phyloP scores from a whole-genome alignment of 78 protist genomes.

The Polysphondylium violaceum region DNA sequence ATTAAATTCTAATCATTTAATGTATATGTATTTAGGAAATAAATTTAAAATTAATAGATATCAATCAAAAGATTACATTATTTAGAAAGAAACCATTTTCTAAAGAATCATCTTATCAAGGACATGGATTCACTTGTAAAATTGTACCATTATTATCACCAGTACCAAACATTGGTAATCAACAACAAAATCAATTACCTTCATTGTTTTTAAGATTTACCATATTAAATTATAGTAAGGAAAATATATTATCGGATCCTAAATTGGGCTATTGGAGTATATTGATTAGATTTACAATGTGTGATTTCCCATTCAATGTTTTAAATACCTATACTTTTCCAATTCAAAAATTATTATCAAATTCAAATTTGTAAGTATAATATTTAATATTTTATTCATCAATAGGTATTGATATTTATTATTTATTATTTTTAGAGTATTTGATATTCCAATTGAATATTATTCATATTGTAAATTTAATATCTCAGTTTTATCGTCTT shows the following conservation, averaged over 20 bases:
- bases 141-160: conserved; percentile 4
- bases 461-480: conserved; percentile 2
- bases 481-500: background rate
- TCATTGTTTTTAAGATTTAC: conserved; percentile 4
- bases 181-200: background rate
- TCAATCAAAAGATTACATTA: background rate
- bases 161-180: background rate
- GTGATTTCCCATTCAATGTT: conserved; percentile 7
- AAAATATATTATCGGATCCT: background rate
- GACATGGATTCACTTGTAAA: background rate
- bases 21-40: background rate
- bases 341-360: conserved; percentile 3
- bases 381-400: no score
- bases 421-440: no score
- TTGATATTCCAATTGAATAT: conserved; percentile 14
- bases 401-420: no score
- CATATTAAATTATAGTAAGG: background rate
- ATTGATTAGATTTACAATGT: background rate
- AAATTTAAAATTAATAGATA: conserved; percentile 1
- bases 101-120: background rate
- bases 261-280: background rate
- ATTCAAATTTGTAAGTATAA: background rate
- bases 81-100: background rate
- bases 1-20: background rate
- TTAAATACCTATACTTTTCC: background rate